Evolutionary conservation across 2,329 filamentous ascomycete species (phyloP).

Genomic region (Lasiodiplodia hormozganensis): DNA sequence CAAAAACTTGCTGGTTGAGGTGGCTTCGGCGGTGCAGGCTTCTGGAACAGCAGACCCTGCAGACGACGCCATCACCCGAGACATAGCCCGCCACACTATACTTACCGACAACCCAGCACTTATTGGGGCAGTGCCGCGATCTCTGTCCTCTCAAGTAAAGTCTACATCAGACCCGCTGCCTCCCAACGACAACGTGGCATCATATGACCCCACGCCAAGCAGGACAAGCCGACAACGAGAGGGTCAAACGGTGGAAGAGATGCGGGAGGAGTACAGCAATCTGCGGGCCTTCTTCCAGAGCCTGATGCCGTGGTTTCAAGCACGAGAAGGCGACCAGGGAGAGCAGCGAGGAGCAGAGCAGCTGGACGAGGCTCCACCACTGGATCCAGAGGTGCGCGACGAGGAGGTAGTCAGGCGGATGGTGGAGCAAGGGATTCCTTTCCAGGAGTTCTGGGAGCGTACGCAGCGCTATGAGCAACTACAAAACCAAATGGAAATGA

Average conservation of each 20-base stretch:
- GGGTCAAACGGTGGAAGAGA: constrained; percentile 7
- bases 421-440: constrained; percentile 29
- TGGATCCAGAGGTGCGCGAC: constrained; percentile 28
- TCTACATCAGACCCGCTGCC: constrained; percentile 86
- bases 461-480: constrained; percentile 38
- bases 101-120: constrained; percentile 77
- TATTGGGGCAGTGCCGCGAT: constrained; percentile 71
- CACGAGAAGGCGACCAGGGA: not conserved
- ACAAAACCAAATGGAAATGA: constrained; percentile 34
- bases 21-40: constrained; percentile 62
- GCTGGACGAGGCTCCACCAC: not conserved
- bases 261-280: constrained; percentile 29
- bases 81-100: constrained; percentile 77
- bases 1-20: constrained; percentile 71
- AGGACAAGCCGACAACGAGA: constrained; percentile 2
- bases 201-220: constrained; percentile 34
- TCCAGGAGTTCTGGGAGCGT: constrained; percentile 36
- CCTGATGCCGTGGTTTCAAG: constrained; percentile 30
- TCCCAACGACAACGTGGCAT: constrained; percentile 58
- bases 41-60: constrained; percentile 48
- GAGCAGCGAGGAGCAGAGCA: not conserved
- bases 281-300: constrained; percentile 31
- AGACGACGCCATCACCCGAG: constrained; percentile 53
- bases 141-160: constrained; percentile 59
- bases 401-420: constrained; percentile 30